Base-by-base conservation (phyloP, 768 basidiomycete genomes). In the Xerocomus brunneocitrinus region DNA sequence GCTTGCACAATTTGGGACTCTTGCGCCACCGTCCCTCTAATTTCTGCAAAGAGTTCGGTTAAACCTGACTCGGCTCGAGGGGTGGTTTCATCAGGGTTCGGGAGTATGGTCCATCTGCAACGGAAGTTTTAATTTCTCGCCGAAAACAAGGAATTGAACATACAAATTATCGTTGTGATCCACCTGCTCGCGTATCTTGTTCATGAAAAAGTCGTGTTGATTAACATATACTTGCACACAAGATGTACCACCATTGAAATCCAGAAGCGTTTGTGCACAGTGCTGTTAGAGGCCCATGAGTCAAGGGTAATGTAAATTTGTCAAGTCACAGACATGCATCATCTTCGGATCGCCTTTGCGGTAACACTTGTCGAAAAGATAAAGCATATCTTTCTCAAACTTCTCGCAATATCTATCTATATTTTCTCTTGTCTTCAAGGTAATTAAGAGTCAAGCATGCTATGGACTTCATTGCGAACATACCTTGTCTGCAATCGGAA, bases 181-280 rank as follows among this genome's bases (percentile, higher is more conserved):
- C 54, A 78, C 77, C 31, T 76, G 76, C 49, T 85, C 86, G 34
- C 87, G 84, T 36, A 91, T 84, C 50, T 91, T 83, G 66, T 95
- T 95, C 68, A 98, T 98, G 77, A 99, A 99, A 76, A 99, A 99
- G 67, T 98, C 97, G 62, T 99, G 97, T 67, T 99, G 97, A 63
- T 98, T 99, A 51, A 99, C 97, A 63, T 98, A 99, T 12, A 98
- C 91, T 70, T 98, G 95, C 5, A 99, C 89, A 65, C 97, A 98
- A 0, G 94, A 95, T 41, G 89, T 77, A 8, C 97, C 97, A 6
- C 97, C 97, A 59, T 99, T 99, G 74, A 99, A 99, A 69, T 98
- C 97, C 16, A 97, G 80, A 6, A 99, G 75, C 3, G 92, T 95
- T 73, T 95, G 91, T 0, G 97, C 95, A 65, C 95, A 98, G 66